Evolutionary conservation across 257 asterid species (phyloP).

Genomic region (Solanum neorickii): DNA sequence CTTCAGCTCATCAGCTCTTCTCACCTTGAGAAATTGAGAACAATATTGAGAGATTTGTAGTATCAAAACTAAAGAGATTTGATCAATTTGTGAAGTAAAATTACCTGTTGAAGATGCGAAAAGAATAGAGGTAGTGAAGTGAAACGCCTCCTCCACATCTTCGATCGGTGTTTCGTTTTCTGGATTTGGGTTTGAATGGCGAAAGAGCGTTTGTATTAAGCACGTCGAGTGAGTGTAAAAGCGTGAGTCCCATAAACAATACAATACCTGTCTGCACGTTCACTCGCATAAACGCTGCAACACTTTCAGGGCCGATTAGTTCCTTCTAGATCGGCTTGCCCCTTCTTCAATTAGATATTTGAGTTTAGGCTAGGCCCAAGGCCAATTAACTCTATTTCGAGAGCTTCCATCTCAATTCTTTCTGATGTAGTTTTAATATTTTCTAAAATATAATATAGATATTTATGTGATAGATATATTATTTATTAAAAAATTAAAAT

Average conservation of each 20-base stretch:
- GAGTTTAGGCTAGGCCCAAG: not conserved
- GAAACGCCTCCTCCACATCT: slow-evolving; percentile 78
- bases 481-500: no score
- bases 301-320: not conserved
- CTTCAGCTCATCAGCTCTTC: slow-evolving; percentile 36
- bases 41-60: not conserved
- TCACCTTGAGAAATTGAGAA: slow-evolving; percentile 1
- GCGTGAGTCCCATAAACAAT: not conserved
- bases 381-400: no score
- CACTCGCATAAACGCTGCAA: not conserved
- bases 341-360: not conserved
- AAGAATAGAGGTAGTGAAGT: slow-evolving; percentile 34
- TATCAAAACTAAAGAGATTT: not conserved
- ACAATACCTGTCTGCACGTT: not conserved
- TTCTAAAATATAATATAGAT: no score
- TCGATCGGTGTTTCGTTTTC: not conserved
- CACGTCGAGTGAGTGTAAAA: not conserved
- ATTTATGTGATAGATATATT: no score
- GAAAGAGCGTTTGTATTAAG: not conserved
- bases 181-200: not conserved
- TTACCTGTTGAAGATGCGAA: slow-evolving; percentile 44
- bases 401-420: no score
- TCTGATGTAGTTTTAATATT: no score
- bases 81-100: not conserved
- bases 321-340: not conserved